Percentiles rank a stretch among this genome's conserved stretches.
Conservation (phyloP, 1,139 yeast genomes). For the Pichia sp. region DNA sequence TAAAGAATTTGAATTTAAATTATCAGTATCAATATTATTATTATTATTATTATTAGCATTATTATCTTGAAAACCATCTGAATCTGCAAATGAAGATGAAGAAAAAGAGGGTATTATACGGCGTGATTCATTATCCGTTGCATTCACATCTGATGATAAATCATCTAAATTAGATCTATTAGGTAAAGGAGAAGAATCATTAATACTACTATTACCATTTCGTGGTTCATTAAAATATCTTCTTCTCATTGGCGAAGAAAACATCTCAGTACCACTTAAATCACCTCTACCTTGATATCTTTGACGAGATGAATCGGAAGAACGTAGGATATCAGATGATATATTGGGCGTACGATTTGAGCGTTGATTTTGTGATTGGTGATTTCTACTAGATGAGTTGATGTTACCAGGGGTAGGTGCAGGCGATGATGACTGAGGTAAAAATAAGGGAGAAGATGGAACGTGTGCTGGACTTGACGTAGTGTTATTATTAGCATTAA, state of each 20-base stretch:
- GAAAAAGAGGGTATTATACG: constrained; percentile 19
- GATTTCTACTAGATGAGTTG: too few species aligned
- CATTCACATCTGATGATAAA: constrained; percentile 20
- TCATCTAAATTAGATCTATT: constrained; percentile 20
- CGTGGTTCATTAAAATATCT: constrained; percentile 30
- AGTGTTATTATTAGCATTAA: constrained; percentile 24
- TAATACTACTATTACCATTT: constrained; percentile 8
- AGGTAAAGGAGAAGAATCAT: constrained; percentile 22
- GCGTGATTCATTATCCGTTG: constrained; percentile 5
- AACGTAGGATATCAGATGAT: constrained; percentile 24
- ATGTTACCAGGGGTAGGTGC: constrained; percentile 15
- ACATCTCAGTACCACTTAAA: constrained; percentile 48
- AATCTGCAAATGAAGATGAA: constrained; percentile 14
- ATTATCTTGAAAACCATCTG: constrained; percentile 3
- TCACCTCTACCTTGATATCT: constrained; percentile 42
- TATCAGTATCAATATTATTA: background rate
- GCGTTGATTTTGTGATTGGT: too few species aligned
- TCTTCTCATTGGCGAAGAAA: constrained; percentile 44
- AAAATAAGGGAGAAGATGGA: constrained; percentile 64
- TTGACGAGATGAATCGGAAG: constrained; percentile 18
- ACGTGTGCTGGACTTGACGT: constrained; percentile 32
- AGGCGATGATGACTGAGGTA: constrained; percentile 35
- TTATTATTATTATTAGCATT: background rate
- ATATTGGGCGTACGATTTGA: constrained; percentile 23
- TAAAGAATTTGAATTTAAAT: background rate